Percentiles rank a stretch among this genome's conserved stretches.
These are phyloP conservation scores for Astraeus odoratus DNA, from an alignment of 768 basidiomycete species.

Conservation along the genomic window DNA sequence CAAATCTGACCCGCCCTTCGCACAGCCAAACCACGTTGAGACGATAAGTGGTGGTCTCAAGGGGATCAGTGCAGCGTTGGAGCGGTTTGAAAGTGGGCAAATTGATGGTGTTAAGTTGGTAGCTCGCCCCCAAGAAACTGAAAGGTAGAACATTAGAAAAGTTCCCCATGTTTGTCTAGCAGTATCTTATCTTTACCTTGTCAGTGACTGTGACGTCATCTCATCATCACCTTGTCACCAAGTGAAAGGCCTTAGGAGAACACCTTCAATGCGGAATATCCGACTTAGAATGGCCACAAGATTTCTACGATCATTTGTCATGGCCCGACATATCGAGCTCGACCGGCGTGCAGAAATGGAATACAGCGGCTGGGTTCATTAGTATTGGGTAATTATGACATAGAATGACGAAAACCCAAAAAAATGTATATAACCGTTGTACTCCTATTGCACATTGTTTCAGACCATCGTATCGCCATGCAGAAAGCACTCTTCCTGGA, in stretches of 20 bases:
- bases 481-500: conserved; percentile 25
- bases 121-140: conserved; percentile 37
- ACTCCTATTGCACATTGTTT: neutral
- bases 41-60: conserved; percentile 35
- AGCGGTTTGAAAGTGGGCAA: conserved; percentile 32
- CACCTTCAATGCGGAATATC: conserved; percentile 26
- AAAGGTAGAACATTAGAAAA: conserved; percentile 23
- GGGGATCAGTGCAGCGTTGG: conserved; percentile 36
- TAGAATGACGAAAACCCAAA: neutral
- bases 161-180: conserved; percentile 3
- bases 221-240: conserved; percentile 11
- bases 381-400: conserved; percentile 16
- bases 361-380: conserved; percentile 25
- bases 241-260: conserved; percentile 21
- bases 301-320: conserved; percentile 23
- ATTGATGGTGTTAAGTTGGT: conserved; percentile 42
- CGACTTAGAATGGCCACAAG: conserved; percentile 26
- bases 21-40: conserved; percentile 39
- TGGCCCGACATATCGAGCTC: conserved; percentile 21
- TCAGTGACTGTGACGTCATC: conserved; percentile 18
- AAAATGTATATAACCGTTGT: neutral
- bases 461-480: neutral
- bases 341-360: conserved; percentile 22
- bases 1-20: neutral
- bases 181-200: conserved; percentile 18